A percentile compares a stretch with the other conserved stretches of the same genome.
phyloP scores from a whole-genome alignment of 140 eudicot genomes.

The Cichorium intybus region DNA sequence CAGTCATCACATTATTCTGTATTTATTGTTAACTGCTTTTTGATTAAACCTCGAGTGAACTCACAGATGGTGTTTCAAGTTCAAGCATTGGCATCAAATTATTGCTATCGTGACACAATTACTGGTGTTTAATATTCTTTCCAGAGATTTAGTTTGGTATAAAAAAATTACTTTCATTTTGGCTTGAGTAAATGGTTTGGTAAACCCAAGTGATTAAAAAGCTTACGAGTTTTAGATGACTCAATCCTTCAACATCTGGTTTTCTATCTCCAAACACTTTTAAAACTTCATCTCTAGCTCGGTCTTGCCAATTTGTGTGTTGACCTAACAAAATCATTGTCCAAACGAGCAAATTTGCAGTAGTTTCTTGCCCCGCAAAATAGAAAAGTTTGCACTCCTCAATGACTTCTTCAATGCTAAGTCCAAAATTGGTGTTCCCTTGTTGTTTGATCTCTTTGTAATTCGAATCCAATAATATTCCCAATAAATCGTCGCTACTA shows the following conservation, averaged over 20 bases:
- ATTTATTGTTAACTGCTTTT: no score
- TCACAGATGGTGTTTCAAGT: no score
- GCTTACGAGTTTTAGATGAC: neutral
- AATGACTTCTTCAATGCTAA: neutral
- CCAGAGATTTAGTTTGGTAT: no score
- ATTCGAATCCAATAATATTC: slow-evolving; percentile 11
- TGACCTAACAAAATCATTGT: slow-evolving; percentile 35
- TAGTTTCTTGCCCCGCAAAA: slow-evolving; percentile 55
- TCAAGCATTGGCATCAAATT: no score
- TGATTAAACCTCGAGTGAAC: no score
- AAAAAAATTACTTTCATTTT: no score
- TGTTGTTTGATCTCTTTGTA: slow-evolving; percentile 7
- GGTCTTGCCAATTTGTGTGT: slow-evolving; percentile 19
- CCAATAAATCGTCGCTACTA: neutral
- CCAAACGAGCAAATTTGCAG: slow-evolving; percentile 54
- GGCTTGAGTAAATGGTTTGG: no score
- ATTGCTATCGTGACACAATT: no score
- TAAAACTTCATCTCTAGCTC: slow-evolving; percentile 16
- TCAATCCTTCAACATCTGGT: neutral
- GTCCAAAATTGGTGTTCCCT: neutral
- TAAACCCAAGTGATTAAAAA: neutral
- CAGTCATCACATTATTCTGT: no score
- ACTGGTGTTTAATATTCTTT: no score
- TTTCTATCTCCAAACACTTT: neutral
- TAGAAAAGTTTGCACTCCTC: slow-evolving; percentile 10